Evolutionary conservation across 495 filamentous ascomycete genomes (phyloP).

Genomic region (Delitschia confertaspora): DNA sequence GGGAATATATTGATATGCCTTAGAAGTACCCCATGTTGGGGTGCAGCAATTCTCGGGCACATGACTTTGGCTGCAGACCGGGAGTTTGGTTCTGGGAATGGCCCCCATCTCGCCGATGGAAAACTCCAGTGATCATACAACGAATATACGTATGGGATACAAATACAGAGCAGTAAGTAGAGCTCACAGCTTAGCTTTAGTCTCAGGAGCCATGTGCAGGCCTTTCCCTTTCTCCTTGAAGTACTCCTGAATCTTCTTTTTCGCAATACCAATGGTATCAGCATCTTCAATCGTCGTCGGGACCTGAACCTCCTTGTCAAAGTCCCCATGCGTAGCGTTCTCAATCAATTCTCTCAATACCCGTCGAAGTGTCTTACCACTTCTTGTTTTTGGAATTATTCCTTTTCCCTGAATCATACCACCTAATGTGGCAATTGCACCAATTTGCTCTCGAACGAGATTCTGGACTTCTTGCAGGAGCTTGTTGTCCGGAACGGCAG

Average conservation of each 20-base stretch:
- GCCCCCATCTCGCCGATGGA: background rate
- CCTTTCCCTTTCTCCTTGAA: constrained; percentile 43
- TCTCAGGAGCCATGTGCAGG: constrained; percentile 44
- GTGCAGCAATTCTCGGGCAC: background rate
- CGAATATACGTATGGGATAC: too few species aligned
- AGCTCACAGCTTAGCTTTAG: constrained; percentile 43
- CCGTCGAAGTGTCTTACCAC: constrained; percentile 76
- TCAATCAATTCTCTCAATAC: constrained; percentile 76
- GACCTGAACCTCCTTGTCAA: constrained; percentile 44
- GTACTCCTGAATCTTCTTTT: constrained; percentile 47
- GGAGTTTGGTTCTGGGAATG: too few species aligned
- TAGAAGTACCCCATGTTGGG: too few species aligned
- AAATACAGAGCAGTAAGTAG: too few species aligned
- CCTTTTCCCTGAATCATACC: constrained; percentile 75
- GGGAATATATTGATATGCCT: too few species aligned
- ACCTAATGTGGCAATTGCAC: constrained; percentile 73
- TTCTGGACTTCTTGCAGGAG: constrained; percentile 54
- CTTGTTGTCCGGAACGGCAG: constrained; percentile 39
- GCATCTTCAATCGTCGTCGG: constrained; percentile 54
- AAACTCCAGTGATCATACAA: too few species aligned
- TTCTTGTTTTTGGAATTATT: constrained; percentile 89
- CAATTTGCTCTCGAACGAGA: constrained; percentile 71
- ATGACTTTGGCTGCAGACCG: background rate
- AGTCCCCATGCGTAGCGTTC: constrained; percentile 45
- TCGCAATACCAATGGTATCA: constrained; percentile 49